Conservation (phyloP, 2,329 filamentous ascomycete species). For the Graphium sp. region DNA sequence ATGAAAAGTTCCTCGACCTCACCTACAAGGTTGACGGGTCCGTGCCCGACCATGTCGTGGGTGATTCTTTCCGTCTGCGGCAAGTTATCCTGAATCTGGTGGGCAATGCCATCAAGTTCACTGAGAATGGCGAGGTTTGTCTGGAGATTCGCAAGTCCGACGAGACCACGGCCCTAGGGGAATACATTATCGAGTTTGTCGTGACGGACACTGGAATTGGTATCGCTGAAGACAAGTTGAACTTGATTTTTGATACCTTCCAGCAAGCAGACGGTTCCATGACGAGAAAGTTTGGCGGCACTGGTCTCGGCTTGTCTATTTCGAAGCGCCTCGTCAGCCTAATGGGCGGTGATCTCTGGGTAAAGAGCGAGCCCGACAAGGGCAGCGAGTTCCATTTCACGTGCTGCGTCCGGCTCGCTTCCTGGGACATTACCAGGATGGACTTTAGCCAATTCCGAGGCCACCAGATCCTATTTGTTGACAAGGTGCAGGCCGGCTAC, state of each 20-base stretch:
- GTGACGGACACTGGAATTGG: conserved; percentile 95
- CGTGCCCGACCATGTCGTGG: conserved; percentile 87
- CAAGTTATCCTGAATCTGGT: conserved; percentile 97
- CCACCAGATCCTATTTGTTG: conserved; percentile 86
- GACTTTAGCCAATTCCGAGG: conserved; percentile 78
- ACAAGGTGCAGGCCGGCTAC: conserved; percentile 69
- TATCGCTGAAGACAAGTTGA: conserved; percentile 86
- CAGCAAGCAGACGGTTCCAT: conserved; percentile 96
- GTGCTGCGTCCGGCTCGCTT: conserved; percentile 72
- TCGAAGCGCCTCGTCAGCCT: conserved; percentile 88
- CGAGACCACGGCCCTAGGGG: conserved; percentile 48
- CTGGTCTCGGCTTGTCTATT: conserved; percentile 83
- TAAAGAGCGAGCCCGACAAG: conserved; percentile 78
- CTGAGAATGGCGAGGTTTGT: conserved; percentile 89
- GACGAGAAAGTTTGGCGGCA: conserved; percentile 89
- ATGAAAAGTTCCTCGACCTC: conserved; percentile 84
- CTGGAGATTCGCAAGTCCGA: conserved; percentile 66
- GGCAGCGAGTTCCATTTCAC: conserved; percentile 96
- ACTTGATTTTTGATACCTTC: conserved; percentile 97
- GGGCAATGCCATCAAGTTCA: conserved; percentile 98
- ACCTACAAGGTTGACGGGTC: conserved; percentile 88
- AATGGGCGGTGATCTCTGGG: conserved; percentile 95
- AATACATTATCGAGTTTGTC: conserved; percentile 90
- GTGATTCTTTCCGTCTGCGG: conserved; percentile 87
- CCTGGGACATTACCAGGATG: conserved; percentile 61